These are phyloP conservation scores for Schizonepeta tenuifolia DNA, from an alignment of 257 asterid genomes.

Conservation along the genomic window DNA sequence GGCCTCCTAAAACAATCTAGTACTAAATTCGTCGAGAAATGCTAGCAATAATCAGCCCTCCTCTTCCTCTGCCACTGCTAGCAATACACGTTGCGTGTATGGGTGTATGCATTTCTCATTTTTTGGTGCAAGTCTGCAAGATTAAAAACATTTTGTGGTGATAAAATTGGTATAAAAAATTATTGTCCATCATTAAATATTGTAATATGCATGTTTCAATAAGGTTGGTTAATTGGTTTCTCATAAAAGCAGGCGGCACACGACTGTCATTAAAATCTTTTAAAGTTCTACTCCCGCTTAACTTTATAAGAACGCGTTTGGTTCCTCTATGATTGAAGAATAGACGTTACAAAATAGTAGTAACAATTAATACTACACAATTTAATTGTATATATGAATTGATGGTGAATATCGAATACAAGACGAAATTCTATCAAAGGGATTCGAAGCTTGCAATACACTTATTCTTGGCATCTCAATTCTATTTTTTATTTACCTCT, in stretches of 20 bases:
- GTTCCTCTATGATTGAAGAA: background rate
- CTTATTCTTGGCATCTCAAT: too few species aligned
- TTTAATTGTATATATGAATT: too few species aligned
- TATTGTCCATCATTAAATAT: background rate
- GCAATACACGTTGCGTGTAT: background rate
- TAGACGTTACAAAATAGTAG: background rate
- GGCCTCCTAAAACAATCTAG: too few species aligned
- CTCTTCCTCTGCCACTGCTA: background rate
- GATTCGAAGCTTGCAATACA: too few species aligned
- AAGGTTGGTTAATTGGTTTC: constrained; percentile 6
- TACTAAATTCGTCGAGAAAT: too few species aligned
- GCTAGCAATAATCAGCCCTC: too few species aligned
- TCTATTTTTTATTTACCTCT: too few species aligned
- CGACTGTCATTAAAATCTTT: background rate
- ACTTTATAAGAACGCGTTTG: constrained; percentile 15
- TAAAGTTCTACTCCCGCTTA: constrained; percentile 20
- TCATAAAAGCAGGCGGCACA: constrained; percentile 30
- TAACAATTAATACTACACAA: background rate
- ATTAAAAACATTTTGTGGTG: background rate
- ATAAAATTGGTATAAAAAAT: constrained; percentile 25
- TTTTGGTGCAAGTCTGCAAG: background rate
- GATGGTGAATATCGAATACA: too few species aligned
- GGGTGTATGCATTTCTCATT: background rate
- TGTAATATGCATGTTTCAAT: background rate
- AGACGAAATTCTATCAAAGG: too few species aligned